Evolutionary conservation across 2,329 filamentous ascomycete species (phyloP).

Genomic region (Dryadomyces sulphureus): DNA sequence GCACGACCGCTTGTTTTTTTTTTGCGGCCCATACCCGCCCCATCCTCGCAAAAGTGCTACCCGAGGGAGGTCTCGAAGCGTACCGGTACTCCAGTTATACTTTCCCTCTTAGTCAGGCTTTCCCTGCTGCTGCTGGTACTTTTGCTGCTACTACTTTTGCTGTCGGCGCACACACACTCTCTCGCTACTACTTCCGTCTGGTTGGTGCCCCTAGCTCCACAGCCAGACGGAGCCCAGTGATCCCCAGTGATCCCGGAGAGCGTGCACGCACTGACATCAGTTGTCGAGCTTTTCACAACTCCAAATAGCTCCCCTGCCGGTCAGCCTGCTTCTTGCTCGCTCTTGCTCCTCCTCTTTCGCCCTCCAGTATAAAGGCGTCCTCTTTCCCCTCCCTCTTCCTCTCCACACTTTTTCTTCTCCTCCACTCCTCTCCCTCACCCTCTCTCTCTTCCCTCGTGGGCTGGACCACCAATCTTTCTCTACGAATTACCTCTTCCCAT

Average conservation of each 20-base stretch:
- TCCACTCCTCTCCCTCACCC: slow-evolving; percentile 1
- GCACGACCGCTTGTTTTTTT: neutral
- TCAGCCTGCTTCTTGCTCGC: neutral
- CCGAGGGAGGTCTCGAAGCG: slow-evolving; percentile 4
- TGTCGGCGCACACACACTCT: slow-evolving; percentile 3
- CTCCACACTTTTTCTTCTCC: slow-evolving; percentile 1
- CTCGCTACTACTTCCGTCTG: too few relatives aligned
- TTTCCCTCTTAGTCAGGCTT: neutral
- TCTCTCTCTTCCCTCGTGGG: slow-evolving; percentile 5
- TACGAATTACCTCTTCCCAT: neutral
- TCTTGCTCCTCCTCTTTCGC: too few relatives aligned
- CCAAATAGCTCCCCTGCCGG: neutral
- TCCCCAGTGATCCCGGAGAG: neutral
- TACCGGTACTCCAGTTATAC: slow-evolving; percentile 6
- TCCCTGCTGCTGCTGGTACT: neutral
- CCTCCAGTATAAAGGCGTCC: neutral
- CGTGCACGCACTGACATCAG: neutral
- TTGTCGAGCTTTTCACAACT: neutral
- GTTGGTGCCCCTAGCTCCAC: neutral
- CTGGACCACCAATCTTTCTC: slow-evolving; percentile 4
- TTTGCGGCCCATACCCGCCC: slow-evolving; percentile 7
- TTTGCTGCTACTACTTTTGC: slow-evolving; percentile 6
- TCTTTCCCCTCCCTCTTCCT: neutral
- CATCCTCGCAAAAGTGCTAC: slow-evolving; percentile 4
- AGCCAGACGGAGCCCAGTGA: neutral